Evolutionary conservation across 2,329 filamentous ascomycete species (phyloP), one percentile per base, ranked within the genome.

Genomic region (Penicillium sp.): DNA sequence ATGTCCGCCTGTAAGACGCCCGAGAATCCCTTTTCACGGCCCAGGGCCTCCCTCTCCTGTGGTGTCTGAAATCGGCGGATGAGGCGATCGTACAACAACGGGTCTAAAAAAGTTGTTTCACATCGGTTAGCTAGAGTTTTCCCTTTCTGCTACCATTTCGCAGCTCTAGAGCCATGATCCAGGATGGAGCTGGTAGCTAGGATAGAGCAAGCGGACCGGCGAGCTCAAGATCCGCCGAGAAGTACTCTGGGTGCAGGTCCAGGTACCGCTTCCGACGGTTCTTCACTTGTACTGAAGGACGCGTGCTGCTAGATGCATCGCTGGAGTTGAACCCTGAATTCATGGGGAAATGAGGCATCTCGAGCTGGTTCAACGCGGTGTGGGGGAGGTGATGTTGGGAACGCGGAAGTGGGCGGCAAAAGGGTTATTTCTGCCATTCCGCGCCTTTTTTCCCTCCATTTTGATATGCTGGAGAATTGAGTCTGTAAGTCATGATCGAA

Each of bases 181-280:
- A 46, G 46, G 34, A 41, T 28, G 51, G 38, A 63, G 59, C 48
- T 58, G 53, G 46, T 42, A 54, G 58, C 57, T 44, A 61, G 58
- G 60, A 64, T 51, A 69, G 64, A 66, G 63, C 64, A 65, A 64
- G 70, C 71, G 66, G 67, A 82, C 80, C 81, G 69, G 81, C 83
- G 61, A 86, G 78, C 71, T 87, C 85, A 54, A 86, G 81, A 49
- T 79, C 79, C 43, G 80, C 74, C 72, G 74, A 73, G 67, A 93
- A 88, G 74, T 95, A 95, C 49, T 83, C 81, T 2, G 87, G 85
- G 66, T 93, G 82, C 4, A 82, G 76, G 55, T 86, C 82, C 23
- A 95, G 79, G 66, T 90, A 95, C 63, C 86, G 85, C 60, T 88
- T 86, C 13, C 90, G 83, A 46, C 90, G 81, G 72, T 95, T 95